Percentiles rank a stretch among this genome's conserved stretches.
Conservation (phyloP, 2,329 filamentous ascomycete genomes). For the Aureobasidium sp. region DNA sequence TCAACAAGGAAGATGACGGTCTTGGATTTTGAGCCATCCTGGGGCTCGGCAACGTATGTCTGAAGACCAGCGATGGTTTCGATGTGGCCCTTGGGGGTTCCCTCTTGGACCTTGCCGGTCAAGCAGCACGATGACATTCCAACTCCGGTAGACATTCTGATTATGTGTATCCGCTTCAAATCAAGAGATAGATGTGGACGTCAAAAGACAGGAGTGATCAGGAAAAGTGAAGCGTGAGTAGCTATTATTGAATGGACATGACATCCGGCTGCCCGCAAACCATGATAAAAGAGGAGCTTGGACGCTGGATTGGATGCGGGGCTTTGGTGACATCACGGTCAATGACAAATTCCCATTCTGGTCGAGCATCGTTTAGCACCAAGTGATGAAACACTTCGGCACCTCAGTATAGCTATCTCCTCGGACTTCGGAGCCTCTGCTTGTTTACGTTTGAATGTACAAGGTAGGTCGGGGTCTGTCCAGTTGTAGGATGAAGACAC, state of each 20-base stretch:
- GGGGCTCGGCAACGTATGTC: slow-evolving; percentile 41
- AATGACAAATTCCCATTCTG: neutral
- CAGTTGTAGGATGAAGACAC: neutral
- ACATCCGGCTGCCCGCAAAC: neutral
- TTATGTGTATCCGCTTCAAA: neutral
- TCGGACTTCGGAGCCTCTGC: neutral
- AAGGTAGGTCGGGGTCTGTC: neutral
- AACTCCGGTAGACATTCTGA: slow-evolving; percentile 25
- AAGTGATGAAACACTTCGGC: neutral
- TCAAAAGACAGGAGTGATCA: neutral
- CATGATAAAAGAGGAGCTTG: neutral
- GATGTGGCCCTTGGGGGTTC: slow-evolving; percentile 29
- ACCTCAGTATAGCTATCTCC: neutral
- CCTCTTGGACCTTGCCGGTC: slow-evolving; percentile 34
- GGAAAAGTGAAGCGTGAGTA: neutral
- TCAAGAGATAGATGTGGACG: neutral
- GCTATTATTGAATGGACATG: neutral
- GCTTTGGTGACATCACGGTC: slow-evolving; percentile 1
- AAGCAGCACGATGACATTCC: slow-evolving; percentile 39
- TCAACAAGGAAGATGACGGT: slow-evolving; percentile 42
- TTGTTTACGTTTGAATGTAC: neutral
- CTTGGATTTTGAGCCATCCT: slow-evolving; percentile 35
- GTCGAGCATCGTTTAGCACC: neutral
- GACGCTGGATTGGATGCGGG: neutral
- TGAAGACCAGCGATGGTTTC: slow-evolving; percentile 34